Percentiles rank a stretch among this genome's conserved stretches.
These are phyloP conservation scores for Fomitopsis palustris DNA, from an alignment of 1,284 basidiomycete genomes.

Conservation along the genomic window DNA sequence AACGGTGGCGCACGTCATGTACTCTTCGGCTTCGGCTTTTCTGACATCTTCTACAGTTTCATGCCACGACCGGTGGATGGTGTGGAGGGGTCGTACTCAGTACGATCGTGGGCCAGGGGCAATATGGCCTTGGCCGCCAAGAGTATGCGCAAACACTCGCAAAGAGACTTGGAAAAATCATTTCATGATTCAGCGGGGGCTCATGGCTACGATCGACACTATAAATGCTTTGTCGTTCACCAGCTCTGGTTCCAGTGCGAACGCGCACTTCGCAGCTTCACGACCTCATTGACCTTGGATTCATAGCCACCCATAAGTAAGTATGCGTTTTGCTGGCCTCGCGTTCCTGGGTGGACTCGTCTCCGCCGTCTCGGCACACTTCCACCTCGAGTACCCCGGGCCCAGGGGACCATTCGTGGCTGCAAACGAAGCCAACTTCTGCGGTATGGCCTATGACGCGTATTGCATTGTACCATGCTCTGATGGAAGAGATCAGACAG, in stretches of 20 bases:
- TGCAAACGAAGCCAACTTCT: slow-evolving; percentile 53
- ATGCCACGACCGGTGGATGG: too few relatives aligned
- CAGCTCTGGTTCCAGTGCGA: slow-evolving; percentile 4
- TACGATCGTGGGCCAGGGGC: too few relatives aligned
- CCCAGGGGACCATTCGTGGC: slow-evolving; percentile 59
- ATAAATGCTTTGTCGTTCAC: not conserved
- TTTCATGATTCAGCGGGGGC: slow-evolving; percentile 19
- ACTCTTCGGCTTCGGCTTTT: too few relatives aligned
- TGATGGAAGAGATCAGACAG: slow-evolving; percentile 39
- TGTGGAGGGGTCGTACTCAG: too few relatives aligned
- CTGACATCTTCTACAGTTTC: too few relatives aligned
- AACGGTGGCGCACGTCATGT: too few relatives aligned
- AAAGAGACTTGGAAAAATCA: slow-evolving; percentile 31
- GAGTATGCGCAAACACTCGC: slow-evolving; percentile 11
- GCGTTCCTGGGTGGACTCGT: slow-evolving; percentile 24
- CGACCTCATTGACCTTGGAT: not conserved
- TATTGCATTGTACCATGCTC: not conserved
- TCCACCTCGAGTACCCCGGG: slow-evolving; percentile 63
- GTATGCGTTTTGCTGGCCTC: slow-evolving; percentile 33
- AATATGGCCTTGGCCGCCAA: not conserved
- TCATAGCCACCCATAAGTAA: not conserved
- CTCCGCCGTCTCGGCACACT: slow-evolving; percentile 55
- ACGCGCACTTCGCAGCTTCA: slow-evolving; percentile 4
- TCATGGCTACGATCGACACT: not conserved
- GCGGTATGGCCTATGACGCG: slow-evolving; percentile 39